Evolutionary conservation across 441 rosid species (phyloP).

Genomic region (Aleurites moluccanus): DNA sequence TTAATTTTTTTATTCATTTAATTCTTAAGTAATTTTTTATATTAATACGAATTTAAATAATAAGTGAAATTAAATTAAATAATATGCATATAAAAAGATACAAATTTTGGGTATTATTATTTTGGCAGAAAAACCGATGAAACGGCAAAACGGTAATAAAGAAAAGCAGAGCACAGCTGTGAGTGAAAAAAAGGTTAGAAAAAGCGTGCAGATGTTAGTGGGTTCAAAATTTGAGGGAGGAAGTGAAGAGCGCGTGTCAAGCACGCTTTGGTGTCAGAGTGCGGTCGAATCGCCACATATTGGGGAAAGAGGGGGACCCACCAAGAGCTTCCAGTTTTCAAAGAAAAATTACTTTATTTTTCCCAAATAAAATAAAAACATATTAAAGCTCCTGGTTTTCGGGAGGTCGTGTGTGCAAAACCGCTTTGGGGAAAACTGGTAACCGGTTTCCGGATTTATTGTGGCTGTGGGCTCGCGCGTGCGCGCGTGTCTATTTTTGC

Average conservation of each 20-base stretch:
- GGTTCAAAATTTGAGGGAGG: slow-evolving; percentile 28
- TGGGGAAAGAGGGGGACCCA: slow-evolving; percentile 24
- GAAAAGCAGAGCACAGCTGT: background rate
- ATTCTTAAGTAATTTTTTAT: too few relatives aligned
- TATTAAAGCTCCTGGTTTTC: slow-evolving; percentile 60
- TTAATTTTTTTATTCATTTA: too few relatives aligned
- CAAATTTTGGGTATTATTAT: too few relatives aligned
- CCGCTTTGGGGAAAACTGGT: slow-evolving; percentile 37
- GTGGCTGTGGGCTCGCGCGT: background rate
- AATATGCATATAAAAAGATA: too few relatives aligned
- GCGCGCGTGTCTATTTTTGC: background rate
- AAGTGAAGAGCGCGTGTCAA: slow-evolving; percentile 50
- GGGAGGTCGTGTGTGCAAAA: slow-evolving; percentile 45
- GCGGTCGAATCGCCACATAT: slow-evolving; percentile 80
- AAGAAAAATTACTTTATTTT: background rate
- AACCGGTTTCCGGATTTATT: slow-evolving; percentile 48
- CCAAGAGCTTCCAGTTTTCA: slow-evolving; percentile 19
- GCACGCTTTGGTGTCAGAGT: slow-evolving; percentile 44
- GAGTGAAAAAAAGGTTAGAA: slow-evolving; percentile 16
- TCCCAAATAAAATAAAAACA: too few relatives aligned
- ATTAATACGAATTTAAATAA: too few relatives aligned
- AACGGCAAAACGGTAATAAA: slow-evolving; percentile 20
- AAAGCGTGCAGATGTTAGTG: slow-evolving; percentile 47
- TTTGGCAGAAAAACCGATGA: background rate
- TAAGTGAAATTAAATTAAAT: too few relatives aligned